Conservation (phyloP, 495 filamentous ascomycete genomes). For the Lineolata rhizophorae region DNA sequence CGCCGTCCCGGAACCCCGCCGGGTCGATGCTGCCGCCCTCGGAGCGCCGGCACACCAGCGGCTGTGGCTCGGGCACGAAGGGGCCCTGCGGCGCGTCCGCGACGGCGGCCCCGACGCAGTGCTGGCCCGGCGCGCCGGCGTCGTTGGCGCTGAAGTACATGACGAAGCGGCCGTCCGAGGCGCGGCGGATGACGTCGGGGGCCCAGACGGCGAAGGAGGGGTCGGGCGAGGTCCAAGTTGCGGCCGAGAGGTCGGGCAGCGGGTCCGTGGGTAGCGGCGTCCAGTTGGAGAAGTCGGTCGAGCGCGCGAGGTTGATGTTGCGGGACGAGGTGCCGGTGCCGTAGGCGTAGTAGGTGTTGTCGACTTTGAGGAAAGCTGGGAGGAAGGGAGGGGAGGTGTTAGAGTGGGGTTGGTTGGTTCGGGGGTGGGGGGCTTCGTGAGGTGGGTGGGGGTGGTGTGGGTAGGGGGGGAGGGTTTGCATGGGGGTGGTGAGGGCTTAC, state of each 20-base stretch:
- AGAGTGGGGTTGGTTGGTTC: too few relatives aligned
- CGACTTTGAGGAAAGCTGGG: not conserved
- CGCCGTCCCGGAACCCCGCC: constrained; percentile 1
- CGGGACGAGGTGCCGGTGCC: not conserved
- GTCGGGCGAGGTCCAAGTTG: not conserved
- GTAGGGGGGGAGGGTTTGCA: too few relatives aligned
- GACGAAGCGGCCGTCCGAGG: constrained; percentile 7
- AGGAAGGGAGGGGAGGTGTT: too few relatives aligned
- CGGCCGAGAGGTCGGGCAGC: not conserved
- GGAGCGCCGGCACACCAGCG: constrained; percentile 10
- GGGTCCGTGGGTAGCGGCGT: not conserved
- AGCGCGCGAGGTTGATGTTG: not conserved
- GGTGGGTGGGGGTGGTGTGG: too few relatives aligned
- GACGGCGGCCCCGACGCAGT: constrained; percentile 14
- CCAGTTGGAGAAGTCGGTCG: not conserved
- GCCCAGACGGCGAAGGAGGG: constrained; percentile 4
- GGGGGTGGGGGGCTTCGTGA: too few relatives aligned
- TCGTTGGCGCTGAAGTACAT: constrained; percentile 14
- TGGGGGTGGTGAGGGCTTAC: too few relatives aligned
- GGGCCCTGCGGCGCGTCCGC: constrained; percentile 8
- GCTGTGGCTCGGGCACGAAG: constrained; percentile 6
- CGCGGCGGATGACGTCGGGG: constrained; percentile 5
- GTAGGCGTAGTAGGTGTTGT: not conserved
- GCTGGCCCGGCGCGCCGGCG: constrained; percentile 3
- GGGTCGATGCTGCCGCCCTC: constrained; percentile 11